Evolutionary conservation across 352 stramenopile genomes (phyloP).

Genomic region (Pythium guiyangense): DNA sequence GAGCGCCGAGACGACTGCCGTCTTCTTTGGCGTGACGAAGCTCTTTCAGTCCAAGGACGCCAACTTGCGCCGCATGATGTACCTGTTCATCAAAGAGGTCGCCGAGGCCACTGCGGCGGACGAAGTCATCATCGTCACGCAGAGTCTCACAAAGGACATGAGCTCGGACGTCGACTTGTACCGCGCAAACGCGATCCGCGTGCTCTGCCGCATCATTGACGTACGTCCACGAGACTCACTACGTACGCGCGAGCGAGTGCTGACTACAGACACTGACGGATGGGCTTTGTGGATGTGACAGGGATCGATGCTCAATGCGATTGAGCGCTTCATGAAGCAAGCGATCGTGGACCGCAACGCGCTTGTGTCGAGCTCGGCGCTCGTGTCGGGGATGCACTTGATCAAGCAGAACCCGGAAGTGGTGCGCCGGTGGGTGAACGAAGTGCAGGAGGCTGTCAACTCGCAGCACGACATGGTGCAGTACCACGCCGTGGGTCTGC

Average conservation of each 20-base stretch:
- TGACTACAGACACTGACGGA: neutral
- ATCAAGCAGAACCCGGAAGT: conserved; percentile 93
- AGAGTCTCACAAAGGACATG: conserved; percentile 99
- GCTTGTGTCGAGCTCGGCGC: conserved; percentile 94
- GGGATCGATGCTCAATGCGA: conserved; percentile 88
- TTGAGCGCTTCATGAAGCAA: conserved; percentile 98
- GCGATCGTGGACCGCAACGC: conserved; percentile 98
- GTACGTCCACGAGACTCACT: conserved; percentile 28
- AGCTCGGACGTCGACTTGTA: conserved; percentile 98
- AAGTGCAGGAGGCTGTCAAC: conserved; percentile 96
- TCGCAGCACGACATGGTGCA: conserved; percentile 98
- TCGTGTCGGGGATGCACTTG: conserved; percentile 95
- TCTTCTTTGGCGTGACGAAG: conserved; percentile 99
- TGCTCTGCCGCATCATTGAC: conserved; percentile 95
- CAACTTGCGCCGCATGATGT: conserved; percentile 98
- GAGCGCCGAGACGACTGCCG: conserved; percentile 93
- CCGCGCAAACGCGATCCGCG: conserved; percentile 97
- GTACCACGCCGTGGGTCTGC: conserved; percentile 97
- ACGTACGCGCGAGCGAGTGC: neutral
- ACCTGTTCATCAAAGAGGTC: conserved; percentile 99
- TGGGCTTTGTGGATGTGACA: neutral
- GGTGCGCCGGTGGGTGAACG: conserved; percentile 95
- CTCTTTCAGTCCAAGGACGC: conserved; percentile 99
- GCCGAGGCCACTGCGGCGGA: conserved; percentile 88
- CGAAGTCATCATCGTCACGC: conserved; percentile 99